Evolutionary conservation across 202 grass and related monocot species (phyloP).

Genomic region (Cymbopogon flexuosus): DNA sequence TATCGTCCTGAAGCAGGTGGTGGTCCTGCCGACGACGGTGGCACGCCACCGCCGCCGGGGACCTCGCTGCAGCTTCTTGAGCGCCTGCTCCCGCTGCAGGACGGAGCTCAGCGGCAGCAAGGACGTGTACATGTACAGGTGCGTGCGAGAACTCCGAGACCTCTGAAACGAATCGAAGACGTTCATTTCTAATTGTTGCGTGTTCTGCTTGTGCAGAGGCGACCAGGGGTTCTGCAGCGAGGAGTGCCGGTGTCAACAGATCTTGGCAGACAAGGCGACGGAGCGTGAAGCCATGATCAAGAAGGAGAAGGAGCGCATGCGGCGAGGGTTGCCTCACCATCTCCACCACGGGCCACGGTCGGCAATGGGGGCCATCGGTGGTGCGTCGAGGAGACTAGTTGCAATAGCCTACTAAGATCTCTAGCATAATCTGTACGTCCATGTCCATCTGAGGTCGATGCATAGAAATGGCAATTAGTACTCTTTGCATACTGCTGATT

Average conservation of each 20-base stretch:
- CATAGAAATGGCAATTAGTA: neutral
- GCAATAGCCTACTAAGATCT: slow-evolving; percentile 19
- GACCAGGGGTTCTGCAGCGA: slow-evolving; percentile 59
- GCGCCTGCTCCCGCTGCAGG: slow-evolving; percentile 39
- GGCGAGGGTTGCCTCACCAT: neutral
- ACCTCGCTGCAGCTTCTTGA: slow-evolving; percentile 21
- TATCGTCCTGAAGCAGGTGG: slow-evolving; percentile 30
- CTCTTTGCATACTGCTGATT: neutral
- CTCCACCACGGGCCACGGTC: neutral
- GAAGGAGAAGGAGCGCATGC: slow-evolving; percentile 11
- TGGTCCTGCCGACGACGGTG: neutral
- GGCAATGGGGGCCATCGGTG: neutral
- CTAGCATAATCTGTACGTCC: neutral
- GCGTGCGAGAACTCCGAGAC: neutral
- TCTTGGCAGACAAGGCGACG: slow-evolving; percentile 36
- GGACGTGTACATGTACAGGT: slow-evolving; percentile 75
- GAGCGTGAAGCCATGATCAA: slow-evolving; percentile 26
- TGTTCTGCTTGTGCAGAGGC: slow-evolving; percentile 27
- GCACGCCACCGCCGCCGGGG: neutral
- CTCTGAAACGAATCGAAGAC: neutral
- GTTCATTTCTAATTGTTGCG: neutral
- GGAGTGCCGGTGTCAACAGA: slow-evolving; percentile 49
- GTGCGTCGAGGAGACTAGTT: slow-evolving; percentile 25
- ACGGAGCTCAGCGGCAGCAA: slow-evolving; percentile 41
- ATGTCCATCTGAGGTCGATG: neutral